Evolutionary conservation across 305 asterid genomes (phyloP).

Genomic region (Galium porrigens): DNA sequence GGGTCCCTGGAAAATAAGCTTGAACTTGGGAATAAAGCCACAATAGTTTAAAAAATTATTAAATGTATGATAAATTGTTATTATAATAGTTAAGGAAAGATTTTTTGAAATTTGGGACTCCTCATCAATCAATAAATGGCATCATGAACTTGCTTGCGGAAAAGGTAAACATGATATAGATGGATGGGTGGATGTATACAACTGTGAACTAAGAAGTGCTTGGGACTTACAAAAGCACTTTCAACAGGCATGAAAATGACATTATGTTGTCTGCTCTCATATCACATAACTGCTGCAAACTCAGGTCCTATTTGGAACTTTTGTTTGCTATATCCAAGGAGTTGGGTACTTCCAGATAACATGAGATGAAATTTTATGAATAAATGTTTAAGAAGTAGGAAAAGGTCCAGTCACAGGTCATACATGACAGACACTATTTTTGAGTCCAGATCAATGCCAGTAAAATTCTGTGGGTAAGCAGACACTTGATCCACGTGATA

Average conservation of each 20-base stretch:
- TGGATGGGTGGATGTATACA: background rate
- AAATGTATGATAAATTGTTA: too few relatives aligned
- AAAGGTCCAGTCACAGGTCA: background rate
- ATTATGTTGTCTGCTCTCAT: background rate
- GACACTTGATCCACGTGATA: background rate
- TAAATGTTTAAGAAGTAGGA: background rate
- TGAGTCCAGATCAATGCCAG: background rate
- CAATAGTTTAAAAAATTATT: background rate
- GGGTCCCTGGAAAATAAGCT: background rate
- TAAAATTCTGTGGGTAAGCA: background rate
- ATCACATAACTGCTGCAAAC: background rate
- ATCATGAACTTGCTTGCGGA: background rate
- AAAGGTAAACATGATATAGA: background rate
- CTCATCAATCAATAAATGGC: background rate
- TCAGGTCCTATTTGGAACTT: background rate
- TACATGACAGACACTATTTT: background rate
- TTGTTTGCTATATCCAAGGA: background rate
- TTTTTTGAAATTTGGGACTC: background rate
- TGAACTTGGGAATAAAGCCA: background rate
- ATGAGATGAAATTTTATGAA: background rate
- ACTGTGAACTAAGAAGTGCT: background rate
- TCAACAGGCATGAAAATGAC: background rate
- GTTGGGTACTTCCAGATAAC: background rate
- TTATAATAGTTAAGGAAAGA: background rate
- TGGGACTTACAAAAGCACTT: background rate